Evolutionary conservation across 2,329 filamentous ascomycete species (phyloP).

Genomic region (Zasmidium angulare): DNA sequence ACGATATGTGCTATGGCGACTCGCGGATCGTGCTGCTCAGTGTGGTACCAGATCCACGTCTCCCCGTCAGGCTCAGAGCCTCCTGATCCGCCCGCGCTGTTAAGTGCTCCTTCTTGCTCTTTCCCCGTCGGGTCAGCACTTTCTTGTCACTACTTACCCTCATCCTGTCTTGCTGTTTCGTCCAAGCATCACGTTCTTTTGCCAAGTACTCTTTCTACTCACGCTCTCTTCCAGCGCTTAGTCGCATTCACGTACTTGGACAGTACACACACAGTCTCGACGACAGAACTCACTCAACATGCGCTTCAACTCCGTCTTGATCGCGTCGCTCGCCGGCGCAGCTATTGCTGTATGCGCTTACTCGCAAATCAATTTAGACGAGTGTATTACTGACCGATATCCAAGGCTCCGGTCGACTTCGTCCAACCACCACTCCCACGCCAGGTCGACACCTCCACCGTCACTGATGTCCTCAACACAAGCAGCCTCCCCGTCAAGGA

Average conservation of each 20-base stretch:
- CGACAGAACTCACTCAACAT: not conserved
- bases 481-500: not conserved
- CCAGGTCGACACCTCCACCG: not conserved
- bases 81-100: not conserved
- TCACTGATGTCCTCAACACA: not conserved
- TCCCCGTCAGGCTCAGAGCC: not conserved
- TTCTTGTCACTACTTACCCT: not conserved
- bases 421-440: not conserved
- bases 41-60: not conserved
- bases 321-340: constrained; percentile 5
- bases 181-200: not conserved
- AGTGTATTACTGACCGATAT: not conserved
- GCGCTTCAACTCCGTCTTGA: constrained; percentile 2
- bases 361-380: not conserved
- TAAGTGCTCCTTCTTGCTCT: not conserved
- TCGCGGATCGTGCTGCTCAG: not conserved
- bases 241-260: not conserved
- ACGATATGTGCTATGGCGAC: not conserved
- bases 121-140: not conserved
- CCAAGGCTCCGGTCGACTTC: not conserved
- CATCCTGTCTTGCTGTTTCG: not conserved
- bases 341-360: not conserved
- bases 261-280: not conserved
- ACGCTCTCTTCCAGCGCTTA: not conserved
- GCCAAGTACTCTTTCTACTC: not conserved